A percentile compares a stretch with the other conserved stretches of the same genome.
Conservation (phyloP, 495 filamentous ascomycete genomes). For the Xylaria telfairii region DNA sequence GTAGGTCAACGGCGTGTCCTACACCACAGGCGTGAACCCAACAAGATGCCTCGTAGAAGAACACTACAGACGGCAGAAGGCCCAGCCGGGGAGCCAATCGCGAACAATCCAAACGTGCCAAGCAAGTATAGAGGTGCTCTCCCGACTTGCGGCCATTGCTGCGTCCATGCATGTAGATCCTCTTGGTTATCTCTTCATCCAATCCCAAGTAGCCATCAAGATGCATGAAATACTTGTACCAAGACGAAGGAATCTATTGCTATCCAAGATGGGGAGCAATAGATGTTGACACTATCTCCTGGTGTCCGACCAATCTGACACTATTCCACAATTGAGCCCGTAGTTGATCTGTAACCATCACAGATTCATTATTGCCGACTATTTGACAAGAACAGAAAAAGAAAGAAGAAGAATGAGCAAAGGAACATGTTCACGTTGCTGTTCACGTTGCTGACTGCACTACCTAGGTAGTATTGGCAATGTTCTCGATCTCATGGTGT, state of each 20-base stretch:
- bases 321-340: not conserved
- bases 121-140: no score
- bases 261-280: not conserved
- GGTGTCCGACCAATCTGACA: not conserved
- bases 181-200: no score
- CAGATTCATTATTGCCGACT: slow-evolving; percentile 6
- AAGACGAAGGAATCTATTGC: not conserved
- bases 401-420: not conserved
- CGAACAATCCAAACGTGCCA: no score
- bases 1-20: not conserved
- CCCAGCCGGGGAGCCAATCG: no score
- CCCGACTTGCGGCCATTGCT: no score
- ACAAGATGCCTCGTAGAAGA: not conserved
- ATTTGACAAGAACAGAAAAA: not conserved
- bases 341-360: not conserved
- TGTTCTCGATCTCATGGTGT: not conserved
- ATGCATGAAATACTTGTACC: not conserved
- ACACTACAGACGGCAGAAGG: not conserved
- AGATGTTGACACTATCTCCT: not conserved
- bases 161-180: no score
- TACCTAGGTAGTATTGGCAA: not conserved
- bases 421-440: not conserved
- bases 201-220: no score
- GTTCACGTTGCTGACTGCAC: not conserved
- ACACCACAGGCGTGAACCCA: not conserved